phyloP scores from a whole-genome alignment of 1,284 basidiomycete genomes.

The Prillingera fragicola region DNA sequence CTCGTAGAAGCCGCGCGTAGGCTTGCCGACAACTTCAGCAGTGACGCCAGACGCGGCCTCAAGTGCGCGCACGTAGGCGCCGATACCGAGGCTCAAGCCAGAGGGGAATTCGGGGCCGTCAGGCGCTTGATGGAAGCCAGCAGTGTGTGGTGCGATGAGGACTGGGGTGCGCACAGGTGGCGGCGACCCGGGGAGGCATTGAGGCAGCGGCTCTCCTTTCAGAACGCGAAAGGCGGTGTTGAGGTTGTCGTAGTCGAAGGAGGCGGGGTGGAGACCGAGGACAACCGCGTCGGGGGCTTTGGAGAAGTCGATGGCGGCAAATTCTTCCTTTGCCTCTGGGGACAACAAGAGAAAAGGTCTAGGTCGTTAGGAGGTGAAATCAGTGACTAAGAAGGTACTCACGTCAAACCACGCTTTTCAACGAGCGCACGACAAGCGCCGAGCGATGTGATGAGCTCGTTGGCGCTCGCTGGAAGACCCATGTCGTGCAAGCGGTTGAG shows the following conservation, averaged over 20 bases:
- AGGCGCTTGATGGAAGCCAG: slow-evolving; percentile 57
- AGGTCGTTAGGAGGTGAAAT: too few relatives aligned
- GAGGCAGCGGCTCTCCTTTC: slow-evolving; percentile 32
- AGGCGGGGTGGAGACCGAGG: slow-evolving; percentile 58
- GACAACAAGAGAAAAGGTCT: slow-evolving; percentile 62
- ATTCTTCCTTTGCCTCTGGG: slow-evolving; percentile 57
- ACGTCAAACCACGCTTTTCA: slow-evolving; percentile 51
- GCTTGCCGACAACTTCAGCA: slow-evolving; percentile 63
- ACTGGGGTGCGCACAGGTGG: slow-evolving; percentile 53
- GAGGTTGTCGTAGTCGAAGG: slow-evolving; percentile 55
- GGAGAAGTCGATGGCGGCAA: slow-evolving; percentile 25
- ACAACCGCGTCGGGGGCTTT: slow-evolving; percentile 57
- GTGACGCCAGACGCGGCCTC: slow-evolving; percentile 55
- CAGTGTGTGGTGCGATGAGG: slow-evolving; percentile 44
- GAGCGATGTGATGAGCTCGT: slow-evolving; percentile 60
- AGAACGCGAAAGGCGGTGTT: slow-evolving; percentile 65
- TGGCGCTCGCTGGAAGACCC: slow-evolving; percentile 53
- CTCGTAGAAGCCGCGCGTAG: slow-evolving; percentile 58
- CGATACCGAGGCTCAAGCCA: slow-evolving; percentile 60
- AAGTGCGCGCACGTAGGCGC: slow-evolving; percentile 62
- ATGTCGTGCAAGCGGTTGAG: slow-evolving; percentile 51
- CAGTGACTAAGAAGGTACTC: slow-evolving; percentile 13
- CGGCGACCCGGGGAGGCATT: slow-evolving; percentile 17
- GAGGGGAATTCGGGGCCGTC: slow-evolving; percentile 50
- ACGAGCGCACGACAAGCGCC: slow-evolving; percentile 57